These are phyloP conservation scores for Exophiala sideris DNA, from an alignment of 2,329 filamentous ascomycete genomes.

Conservation along the genomic window DNA sequence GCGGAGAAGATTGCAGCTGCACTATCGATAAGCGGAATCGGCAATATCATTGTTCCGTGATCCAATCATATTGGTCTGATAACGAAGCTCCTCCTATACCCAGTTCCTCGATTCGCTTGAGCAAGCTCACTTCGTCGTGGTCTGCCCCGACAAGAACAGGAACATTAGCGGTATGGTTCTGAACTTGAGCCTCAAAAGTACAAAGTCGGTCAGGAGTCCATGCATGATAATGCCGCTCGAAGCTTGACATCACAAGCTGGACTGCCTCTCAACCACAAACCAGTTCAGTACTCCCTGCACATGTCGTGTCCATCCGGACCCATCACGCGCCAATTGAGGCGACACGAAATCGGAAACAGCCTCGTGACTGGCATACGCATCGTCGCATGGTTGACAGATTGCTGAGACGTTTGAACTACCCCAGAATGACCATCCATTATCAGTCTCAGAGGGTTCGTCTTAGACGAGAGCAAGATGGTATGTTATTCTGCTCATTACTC, in stretches of 20 bases:
- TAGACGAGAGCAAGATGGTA: neutral
- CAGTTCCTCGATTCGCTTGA: too few relatives aligned
- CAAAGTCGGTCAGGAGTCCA: too few relatives aligned
- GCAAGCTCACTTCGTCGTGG: too few relatives aligned
- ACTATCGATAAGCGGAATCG: neutral
- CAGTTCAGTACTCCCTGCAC: neutral
- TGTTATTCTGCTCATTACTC: neutral
- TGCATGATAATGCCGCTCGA: neutral
- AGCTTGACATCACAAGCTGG: neutral
- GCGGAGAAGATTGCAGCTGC: neutral
- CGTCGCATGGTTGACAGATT: constrained; percentile 26
- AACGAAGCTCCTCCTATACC: neutral
- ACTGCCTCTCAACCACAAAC: neutral
- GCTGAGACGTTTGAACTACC: constrained; percentile 12
- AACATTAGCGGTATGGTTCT: too few relatives aligned
- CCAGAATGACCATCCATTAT: neutral
- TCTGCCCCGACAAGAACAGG: too few relatives aligned
- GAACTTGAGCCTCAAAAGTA: too few relatives aligned
- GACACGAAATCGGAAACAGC: constrained; percentile 16
- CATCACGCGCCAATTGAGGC: neutral
- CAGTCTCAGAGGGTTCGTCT: neutral
- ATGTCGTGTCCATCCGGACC: neutral
- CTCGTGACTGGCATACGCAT: constrained; percentile 22
- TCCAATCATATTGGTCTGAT: neutral
- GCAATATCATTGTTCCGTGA: too few relatives aligned